These are phyloP conservation scores for Microascus cirrosus DNA, from an alignment of 2,329 filamentous ascomycete species.

Conservation along the genomic window DNA sequence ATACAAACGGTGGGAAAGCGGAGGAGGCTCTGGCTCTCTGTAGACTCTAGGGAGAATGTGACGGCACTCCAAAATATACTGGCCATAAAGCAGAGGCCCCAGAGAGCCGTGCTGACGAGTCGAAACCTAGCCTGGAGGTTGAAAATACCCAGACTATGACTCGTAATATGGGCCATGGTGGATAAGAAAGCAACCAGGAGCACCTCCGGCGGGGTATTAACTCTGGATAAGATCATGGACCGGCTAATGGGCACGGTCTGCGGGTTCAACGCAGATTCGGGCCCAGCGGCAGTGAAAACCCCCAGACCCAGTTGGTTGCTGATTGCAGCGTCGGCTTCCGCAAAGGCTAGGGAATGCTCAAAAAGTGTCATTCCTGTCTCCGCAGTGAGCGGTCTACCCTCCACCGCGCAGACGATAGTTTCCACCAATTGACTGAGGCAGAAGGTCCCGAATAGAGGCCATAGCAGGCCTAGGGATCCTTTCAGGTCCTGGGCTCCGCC, in stretches of 20 bases:
- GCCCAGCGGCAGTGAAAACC: conserved; percentile 16
- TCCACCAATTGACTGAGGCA: conserved; percentile 79
- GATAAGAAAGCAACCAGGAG: conserved; percentile 82
- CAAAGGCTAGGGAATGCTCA: conserved; percentile 91
- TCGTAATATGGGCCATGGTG: conserved; percentile 76
- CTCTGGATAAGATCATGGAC: conserved; percentile 60
- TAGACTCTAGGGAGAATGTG: conserved; percentile 49
- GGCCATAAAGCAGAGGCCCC: conserved; percentile 82
- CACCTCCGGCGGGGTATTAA: conserved; percentile 85
- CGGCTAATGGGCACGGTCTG: conserved; percentile 39
- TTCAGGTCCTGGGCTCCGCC: conserved; percentile 46
- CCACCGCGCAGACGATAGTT: conserved; percentile 75
- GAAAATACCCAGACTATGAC: conserved; percentile 70
- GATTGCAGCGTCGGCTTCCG: conserved; percentile 84
- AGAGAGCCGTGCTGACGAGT: conserved; percentile 79
- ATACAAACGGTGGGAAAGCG: conserved; percentile 91
- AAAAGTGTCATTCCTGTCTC: conserved; percentile 96
- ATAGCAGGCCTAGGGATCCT: conserved; percentile 68
- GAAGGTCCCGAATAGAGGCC: conserved; percentile 62
- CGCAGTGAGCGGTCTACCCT: conserved; percentile 66
- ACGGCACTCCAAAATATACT: conserved; percentile 70
- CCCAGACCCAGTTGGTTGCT: conserved; percentile 68
- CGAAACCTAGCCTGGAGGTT: conserved; percentile 69
- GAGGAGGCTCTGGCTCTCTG: conserved; percentile 54
- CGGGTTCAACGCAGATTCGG: conserved; percentile 9